Evolutionary conservation across 306 rosid genomes (phyloP).

Genomic region (Quercus glauca): DNA sequence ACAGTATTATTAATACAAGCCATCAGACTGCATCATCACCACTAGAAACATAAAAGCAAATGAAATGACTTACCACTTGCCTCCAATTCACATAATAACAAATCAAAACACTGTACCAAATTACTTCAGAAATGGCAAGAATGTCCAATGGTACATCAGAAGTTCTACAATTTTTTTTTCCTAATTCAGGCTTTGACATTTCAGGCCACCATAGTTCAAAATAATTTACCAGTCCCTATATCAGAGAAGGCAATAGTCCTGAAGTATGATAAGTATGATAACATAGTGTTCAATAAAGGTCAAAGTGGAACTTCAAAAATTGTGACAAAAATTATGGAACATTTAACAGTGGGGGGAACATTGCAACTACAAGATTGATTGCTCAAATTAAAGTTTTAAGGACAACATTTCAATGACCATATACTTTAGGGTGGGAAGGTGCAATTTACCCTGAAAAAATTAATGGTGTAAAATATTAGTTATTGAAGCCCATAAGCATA

Average conservation of each 20-base stretch:
- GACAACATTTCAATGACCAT: too few species aligned
- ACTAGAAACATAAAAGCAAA: neutral
- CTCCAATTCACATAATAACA: neutral
- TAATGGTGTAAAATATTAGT: neutral
- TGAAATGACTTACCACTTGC: neutral
- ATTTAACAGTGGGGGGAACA: too few species aligned
- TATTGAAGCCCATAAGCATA: neutral
- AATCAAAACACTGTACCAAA: neutral
- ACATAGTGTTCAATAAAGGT: neutral
- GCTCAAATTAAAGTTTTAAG: too few species aligned
- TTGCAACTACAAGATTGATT: too few species aligned
- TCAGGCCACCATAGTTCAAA: neutral
- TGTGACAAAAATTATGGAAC: too few species aligned
- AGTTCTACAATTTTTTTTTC: neutral
- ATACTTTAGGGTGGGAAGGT: too few species aligned
- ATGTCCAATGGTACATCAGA: neutral
- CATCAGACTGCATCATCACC: slow-evolving; percentile 5
- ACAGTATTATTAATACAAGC: neutral
- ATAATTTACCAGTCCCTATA: neutral
- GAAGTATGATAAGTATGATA: neutral
- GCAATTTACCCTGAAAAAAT: neutral
- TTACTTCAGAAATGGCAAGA: neutral
- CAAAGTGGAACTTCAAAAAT: neutral
- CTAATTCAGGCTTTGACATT: neutral
- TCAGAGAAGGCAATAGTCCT: neutral